Evolutionary conservation across 371 early-diverging fungal species (phyloP).

Genomic region (Mortierella sp.): DNA sequence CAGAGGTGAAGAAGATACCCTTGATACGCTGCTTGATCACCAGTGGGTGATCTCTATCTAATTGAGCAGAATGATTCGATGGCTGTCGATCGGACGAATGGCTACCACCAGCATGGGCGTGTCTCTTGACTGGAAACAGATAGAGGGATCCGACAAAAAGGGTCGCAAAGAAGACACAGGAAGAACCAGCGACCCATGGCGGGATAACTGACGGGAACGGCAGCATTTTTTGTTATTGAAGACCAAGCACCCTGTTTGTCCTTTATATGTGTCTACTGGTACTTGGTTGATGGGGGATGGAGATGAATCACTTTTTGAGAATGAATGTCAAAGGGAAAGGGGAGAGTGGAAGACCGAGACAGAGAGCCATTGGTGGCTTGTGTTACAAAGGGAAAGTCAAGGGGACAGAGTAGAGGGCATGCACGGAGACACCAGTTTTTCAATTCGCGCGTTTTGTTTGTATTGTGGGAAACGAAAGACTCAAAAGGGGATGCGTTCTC

Average conservation of each 20-base stretch:
- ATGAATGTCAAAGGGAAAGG: neutral
- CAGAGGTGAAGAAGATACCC: slow-evolving; percentile 31
- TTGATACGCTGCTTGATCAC: slow-evolving; percentile 45
- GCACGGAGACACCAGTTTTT: neutral
- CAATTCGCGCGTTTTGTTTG: neutral
- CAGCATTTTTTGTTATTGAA: slow-evolving; percentile 11
- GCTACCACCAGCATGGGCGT: neutral
- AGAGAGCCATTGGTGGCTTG: neutral
- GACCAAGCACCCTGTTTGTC: no score
- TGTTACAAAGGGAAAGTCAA: neutral
- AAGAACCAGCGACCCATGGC: slow-evolving; percentile 39
- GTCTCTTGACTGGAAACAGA: slow-evolving; percentile 26
- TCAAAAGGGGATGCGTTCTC: no score
- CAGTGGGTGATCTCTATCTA: slow-evolving; percentile 42
- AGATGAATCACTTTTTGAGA: no score
- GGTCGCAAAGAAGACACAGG: slow-evolving; percentile 32
- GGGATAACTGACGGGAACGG: slow-evolving; percentile 25
- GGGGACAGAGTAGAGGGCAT: no score
- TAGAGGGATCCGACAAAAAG: slow-evolving; percentile 41
- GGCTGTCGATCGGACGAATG: neutral
- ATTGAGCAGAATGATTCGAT: neutral
- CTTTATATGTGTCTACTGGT: no score
- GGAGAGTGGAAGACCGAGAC: neutral
- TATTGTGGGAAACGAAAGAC: no score
- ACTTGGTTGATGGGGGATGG: no score